A percentile compares a stretch with the other conserved stretches of the same genome.
These are phyloP conservation scores for Collybia sordida DNA, from an alignment of 768 basidiomycete genomes.

Conservation along the genomic window DNA sequence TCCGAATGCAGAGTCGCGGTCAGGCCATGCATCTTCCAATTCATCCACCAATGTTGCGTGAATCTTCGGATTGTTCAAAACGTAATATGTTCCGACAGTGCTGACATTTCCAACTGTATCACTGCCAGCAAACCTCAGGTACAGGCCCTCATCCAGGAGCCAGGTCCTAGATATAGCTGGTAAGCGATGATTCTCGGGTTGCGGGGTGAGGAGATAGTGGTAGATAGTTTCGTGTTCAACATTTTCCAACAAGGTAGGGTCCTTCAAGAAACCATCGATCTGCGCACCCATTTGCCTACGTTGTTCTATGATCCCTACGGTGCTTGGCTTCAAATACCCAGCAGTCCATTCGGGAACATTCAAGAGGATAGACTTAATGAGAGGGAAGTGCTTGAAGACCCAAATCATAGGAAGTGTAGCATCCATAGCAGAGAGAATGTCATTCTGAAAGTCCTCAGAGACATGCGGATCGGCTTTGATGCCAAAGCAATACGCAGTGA, in stretches of 20 bases:
- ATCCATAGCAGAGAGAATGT: conserved; percentile 32
- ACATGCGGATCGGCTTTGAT: conserved; percentile 26
- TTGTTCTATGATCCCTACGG: conserved; percentile 32
- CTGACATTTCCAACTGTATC: conserved; percentile 43
- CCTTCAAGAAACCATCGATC: conserved; percentile 32
- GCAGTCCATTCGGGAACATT: conserved; percentile 32
- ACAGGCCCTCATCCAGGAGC: conserved; percentile 36
- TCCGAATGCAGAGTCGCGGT: conserved; percentile 24
- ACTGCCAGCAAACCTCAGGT: conserved; percentile 40
- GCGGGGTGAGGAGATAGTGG: conserved; percentile 33
- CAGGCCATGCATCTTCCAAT: conserved; percentile 40
- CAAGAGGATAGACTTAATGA: conserved; percentile 27
- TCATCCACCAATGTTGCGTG: conserved; percentile 26
- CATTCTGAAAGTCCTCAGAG: conserved; percentile 31
- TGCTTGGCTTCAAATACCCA: conserved; percentile 32
- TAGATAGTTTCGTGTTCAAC: conserved; percentile 36
- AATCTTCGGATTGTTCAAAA: conserved; percentile 30
- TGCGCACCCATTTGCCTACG: conserved; percentile 31
- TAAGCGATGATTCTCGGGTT: conserved; percentile 26
- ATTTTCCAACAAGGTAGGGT: conserved; percentile 26
- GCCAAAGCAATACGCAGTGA: conserved; percentile 38
- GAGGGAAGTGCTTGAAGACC: conserved; percentile 36
- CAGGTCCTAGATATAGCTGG: conserved; percentile 30
- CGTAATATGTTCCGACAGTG: conserved; percentile 33
- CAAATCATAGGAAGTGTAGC: conserved; percentile 34